These are phyloP conservation scores for Raphanus sativus DNA, from an alignment of 345 rosid species.

Conservation along the genomic window DNA sequence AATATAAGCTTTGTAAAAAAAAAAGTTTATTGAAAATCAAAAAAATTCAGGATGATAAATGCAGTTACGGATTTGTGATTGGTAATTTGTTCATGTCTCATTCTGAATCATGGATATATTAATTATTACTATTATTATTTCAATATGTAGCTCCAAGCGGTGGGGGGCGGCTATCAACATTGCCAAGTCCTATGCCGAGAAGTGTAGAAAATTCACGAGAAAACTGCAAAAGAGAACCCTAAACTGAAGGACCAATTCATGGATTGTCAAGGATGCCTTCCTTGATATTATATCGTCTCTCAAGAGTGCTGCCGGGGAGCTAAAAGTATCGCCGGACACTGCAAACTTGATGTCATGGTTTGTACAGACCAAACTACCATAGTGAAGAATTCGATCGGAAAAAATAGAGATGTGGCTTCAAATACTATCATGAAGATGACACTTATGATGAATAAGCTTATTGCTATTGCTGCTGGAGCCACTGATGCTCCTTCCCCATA, in stretches of 20 bases:
- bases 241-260: not conserved
- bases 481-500: not conserved
- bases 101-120: not conserved
- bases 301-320: not conserved
- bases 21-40: not conserved
- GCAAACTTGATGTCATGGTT: constrained; percentile 22
- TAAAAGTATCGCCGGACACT: constrained; percentile 17
- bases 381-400: not conserved
- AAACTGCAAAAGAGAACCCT: constrained; percentile 6
- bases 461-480: constrained; percentile 20
- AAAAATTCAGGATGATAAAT: not conserved
- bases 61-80: not conserved
- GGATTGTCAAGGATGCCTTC: not conserved
- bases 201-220: not conserved
- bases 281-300: not conserved
- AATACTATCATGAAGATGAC: constrained; percentile 2
- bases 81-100: not conserved
- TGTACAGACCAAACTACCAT: not conserved
- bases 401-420: constrained; percentile 11
- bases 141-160: constrained; percentile 1
- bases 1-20: not conserved
- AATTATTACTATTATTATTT: not conserved
- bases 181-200: constrained; percentile 2
- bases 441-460: constrained; percentile 10
- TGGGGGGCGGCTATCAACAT: not conserved